A percentile compares a stretch with the other conserved stretches of the same genome.
Conservation (phyloP, 441 rosid genomes). For the Populus hybrid region DNA sequence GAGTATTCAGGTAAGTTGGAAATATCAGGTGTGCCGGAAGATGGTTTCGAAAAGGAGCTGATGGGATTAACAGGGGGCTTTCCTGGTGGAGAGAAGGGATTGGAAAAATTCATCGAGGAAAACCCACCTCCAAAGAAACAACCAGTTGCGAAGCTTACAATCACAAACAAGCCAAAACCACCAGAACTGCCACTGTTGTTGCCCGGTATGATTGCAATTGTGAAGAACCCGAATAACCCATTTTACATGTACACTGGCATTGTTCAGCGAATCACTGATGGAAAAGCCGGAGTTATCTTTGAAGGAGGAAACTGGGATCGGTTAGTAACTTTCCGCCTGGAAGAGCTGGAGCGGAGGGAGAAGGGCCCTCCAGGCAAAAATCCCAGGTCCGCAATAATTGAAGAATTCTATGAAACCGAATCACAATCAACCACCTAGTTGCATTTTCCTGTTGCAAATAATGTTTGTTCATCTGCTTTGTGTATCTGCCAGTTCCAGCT, state of each 20-base stretch:
- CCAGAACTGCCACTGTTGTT: constrained; percentile 67
- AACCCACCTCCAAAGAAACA: constrained; percentile 65
- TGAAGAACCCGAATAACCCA: constrained; percentile 64
- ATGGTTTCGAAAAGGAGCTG: constrained; percentile 74
- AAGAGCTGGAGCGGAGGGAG: constrained; percentile 75
- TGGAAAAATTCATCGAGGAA: constrained; percentile 57
- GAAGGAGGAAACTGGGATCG: constrained; percentile 92
- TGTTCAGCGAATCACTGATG: constrained; percentile 81
- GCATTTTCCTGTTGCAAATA: constrained; percentile 5
- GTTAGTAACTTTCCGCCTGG: constrained; percentile 68
- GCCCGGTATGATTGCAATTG: constrained; percentile 88
- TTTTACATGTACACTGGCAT: constrained; percentile 78
- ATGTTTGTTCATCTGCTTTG: constrained; percentile 4
- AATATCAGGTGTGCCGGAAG: constrained; percentile 37
- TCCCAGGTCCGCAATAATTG: constrained; percentile 66
- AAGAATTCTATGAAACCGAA: constrained; percentile 42
- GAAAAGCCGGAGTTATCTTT: constrained; percentile 72
- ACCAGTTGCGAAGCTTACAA: constrained; percentile 8
- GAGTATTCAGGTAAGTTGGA: constrained; percentile 13
- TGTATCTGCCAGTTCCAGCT: constrained; percentile 5
- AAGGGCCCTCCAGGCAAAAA: constrained; percentile 81
- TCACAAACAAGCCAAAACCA: constrained; percentile 56
- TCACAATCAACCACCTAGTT: constrained; percentile 18
- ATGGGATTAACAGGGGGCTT: constrained; percentile 93
- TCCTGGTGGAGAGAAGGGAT: constrained; percentile 76